Percentiles rank a stretch among this genome's conserved stretches.
Conservation (phyloP, 2,329 filamentous ascomycete genomes). For the Hypomyces rosellus region DNA sequence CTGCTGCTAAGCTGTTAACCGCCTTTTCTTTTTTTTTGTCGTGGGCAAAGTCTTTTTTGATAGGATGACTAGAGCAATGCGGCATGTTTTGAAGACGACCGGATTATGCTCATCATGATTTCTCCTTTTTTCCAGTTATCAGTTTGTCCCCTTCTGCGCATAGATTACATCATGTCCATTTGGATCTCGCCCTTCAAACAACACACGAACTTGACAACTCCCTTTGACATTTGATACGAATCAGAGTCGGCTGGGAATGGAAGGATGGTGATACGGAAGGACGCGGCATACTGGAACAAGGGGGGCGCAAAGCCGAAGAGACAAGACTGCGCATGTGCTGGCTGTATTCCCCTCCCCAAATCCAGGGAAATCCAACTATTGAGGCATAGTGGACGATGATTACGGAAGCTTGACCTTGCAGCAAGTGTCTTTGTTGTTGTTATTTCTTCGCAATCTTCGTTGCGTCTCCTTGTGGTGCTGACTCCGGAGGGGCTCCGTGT, state of each 20-base stretch:
- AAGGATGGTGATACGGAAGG: constrained; percentile 9
- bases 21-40: constrained; percentile 11
- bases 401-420: constrained; percentile 10
- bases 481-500: constrained; percentile 8
- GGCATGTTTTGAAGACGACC: constrained; percentile 23
- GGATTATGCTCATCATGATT: constrained; percentile 25
- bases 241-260: constrained; percentile 11
- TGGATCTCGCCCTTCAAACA: constrained; percentile 24
- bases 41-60: constrained; percentile 10
- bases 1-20: constrained; percentile 70
- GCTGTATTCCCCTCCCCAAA: constrained; percentile 9
- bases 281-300: constrained; percentile 9
- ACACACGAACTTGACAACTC: constrained; percentile 5
- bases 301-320: constrained; percentile 11
- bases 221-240: constrained; percentile 11
- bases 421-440: constrained; percentile 13
- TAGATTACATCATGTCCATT: constrained; percentile 31
- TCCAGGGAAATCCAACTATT: constrained; percentile 1
- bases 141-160: constrained; percentile 22
- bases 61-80: constrained; percentile 14
- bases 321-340: constrained; percentile 8
- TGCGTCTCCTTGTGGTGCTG: constrained; percentile 8
- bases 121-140: constrained; percentile 19
- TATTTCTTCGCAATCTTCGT: constrained; percentile 12
- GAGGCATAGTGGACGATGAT: constrained; percentile 8